A percentile compares a stretch with the other conserved stretches of the same genome.
phyloP scores from a whole-genome alignment of 331 rosid genomes.

The Rosa hybrid region DNA sequence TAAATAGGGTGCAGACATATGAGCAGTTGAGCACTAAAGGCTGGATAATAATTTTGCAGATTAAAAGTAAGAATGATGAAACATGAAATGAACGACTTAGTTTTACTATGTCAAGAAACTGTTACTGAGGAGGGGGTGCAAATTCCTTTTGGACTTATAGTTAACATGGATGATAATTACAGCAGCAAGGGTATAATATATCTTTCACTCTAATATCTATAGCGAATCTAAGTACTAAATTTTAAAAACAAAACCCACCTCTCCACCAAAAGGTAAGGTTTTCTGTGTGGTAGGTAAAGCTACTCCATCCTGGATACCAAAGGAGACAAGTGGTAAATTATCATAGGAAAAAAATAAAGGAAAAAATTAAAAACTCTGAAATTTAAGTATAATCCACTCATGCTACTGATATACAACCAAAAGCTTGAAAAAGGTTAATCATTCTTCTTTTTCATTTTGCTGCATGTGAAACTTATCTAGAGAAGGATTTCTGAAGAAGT shows the following conservation, averaged over 20 bases:
- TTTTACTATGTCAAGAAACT: not conserved
- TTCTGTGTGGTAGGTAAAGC: slow-evolving; percentile 73
- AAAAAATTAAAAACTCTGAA: not conserved
- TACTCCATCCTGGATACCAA: slow-evolving; percentile 80
- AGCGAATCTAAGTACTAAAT: slow-evolving; percentile 23
- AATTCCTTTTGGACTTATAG: not conserved
- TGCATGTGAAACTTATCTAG: not conserved
- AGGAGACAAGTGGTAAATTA: slow-evolving; percentile 24
- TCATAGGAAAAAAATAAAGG: not conserved
- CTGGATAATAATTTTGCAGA: not conserved
- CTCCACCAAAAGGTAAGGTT: slow-evolving; percentile 95
- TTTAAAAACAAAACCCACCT: slow-evolving; percentile 53
- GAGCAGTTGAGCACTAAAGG: slow-evolving; percentile 4
- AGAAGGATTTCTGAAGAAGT: not conserved
- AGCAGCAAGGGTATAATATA: slow-evolving; percentile 15
- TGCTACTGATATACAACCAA: slow-evolving; percentile 21
- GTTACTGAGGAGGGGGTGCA: not conserved
- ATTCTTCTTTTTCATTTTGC: slow-evolving; percentile 6
- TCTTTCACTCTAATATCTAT: not conserved
- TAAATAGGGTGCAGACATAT: not conserved
- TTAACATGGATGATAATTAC: not conserved
- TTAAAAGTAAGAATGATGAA: not conserved
- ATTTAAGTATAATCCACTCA: slow-evolving; percentile 10
- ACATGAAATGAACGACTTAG: not conserved
- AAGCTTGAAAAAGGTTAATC: not conserved